Evolutionary conservation across 2,329 filamentous ascomycete species (phyloP), one percentile per base, ranked within the genome.

Genomic region (Biscogniauxia marginata): DNA sequence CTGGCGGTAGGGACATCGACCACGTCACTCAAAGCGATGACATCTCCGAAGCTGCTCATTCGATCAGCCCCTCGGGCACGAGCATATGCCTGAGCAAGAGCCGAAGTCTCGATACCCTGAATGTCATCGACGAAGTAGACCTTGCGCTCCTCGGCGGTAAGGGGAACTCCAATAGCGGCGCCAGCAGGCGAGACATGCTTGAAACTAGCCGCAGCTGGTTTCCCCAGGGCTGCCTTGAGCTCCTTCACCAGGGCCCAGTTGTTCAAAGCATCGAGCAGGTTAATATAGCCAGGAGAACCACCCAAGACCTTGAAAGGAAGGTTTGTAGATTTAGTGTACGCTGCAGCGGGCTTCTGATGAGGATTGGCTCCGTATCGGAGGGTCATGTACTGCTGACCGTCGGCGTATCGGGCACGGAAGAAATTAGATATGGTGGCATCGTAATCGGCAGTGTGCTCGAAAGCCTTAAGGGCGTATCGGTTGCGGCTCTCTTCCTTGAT

Each of bases 101-200:
- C 83, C 7, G 93, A 98, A 48, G 84, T 84, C 75, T 96, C 91
- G 61, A 99, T 86, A 53, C 91, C 93, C 58, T 86, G 84, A 67
- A 99, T 96, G 71, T 97, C 95, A 70, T 96, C 91, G 57, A 99
- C 95, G 82, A 99, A 97, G 75, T 96, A 99, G 54, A 97, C 95
- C 79, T 96, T 96, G 76, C 90, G 88, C 84, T 99, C 95, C 52
- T 90, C 89, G 44, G 90, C 85, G 62, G 80, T 91, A 62, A 99
- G 83, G 20, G 92, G 91, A 6, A 95, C 86, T 64, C 93, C 95
- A 69, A 99, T 95, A 64, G 95, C 93, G 57, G 93, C 95, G 70
- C 95, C 95, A 46, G 95, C 95, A 19, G 95, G 95, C 8, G 95
- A 99, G 61, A 98, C 95, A 74, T 99, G 95, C 85, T 97, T 99